Evolutionary conservation across 768 basidiomycete species (phyloP).

Genomic region (Rhodocollybia butyracea): DNA sequence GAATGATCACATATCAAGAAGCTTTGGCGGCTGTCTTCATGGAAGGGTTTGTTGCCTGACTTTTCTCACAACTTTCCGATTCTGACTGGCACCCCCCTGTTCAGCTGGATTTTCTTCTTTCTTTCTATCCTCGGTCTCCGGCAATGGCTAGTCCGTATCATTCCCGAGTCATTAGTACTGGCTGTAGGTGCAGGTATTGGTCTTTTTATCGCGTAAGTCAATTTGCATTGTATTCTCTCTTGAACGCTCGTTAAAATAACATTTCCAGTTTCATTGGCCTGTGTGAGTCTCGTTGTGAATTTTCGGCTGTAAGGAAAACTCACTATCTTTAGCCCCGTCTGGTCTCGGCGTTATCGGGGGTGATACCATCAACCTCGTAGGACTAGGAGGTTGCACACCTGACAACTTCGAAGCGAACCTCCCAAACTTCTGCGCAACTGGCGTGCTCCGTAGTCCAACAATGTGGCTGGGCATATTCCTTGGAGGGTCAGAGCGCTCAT

Average conservation of each 20-base stretch:
- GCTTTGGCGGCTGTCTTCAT: slow-evolving; percentile 84
- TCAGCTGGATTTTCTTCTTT: slow-evolving; percentile 80
- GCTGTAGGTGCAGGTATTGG: slow-evolving; percentile 88
- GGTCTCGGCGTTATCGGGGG: slow-evolving; percentile 80
- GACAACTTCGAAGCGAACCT: slow-evolving; percentile 50
- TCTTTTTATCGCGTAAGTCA: slow-evolving; percentile 75
- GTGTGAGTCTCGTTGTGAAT: slow-evolving; percentile 35
- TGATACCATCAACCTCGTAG: slow-evolving; percentile 63
- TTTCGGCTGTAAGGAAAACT: background rate
- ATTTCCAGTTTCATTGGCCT: slow-evolving; percentile 66
- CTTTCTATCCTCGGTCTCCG: slow-evolving; percentile 81
- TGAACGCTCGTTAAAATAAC: background rate
- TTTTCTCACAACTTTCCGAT: background rate
- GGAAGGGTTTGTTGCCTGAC: slow-evolving; percentile 60
- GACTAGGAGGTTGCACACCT: slow-evolving; percentile 70
- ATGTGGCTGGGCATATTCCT: slow-evolving; percentile 89
- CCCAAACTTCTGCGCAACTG: slow-evolving; percentile 56
- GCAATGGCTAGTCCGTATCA: slow-evolving; percentile 85
- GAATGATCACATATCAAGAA: slow-evolving; percentile 70
- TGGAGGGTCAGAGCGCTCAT: slow-evolving; percentile 57
- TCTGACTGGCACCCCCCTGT: background rate
- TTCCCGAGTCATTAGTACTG: slow-evolving; percentile 83
- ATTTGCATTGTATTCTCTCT: background rate
- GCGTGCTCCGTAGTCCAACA: slow-evolving; percentile 68
- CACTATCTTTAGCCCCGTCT: slow-evolving; percentile 43